Evolutionary conservation across 805 yeast genomes (phyloP).

Genomic region (Candida ortonii): DNA sequence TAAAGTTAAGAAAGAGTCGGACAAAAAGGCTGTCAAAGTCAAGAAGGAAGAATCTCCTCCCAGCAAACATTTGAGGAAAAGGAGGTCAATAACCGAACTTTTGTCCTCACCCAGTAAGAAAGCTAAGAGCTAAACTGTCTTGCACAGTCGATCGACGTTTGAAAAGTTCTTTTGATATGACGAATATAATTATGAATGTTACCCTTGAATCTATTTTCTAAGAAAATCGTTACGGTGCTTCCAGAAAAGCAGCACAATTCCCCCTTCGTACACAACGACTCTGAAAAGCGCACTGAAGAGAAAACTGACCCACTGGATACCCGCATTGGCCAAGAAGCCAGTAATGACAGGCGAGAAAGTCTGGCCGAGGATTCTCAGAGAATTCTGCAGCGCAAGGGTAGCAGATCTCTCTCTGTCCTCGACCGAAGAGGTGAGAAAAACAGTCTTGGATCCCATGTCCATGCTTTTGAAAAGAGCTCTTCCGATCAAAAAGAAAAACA

Average conservation of each 20-base stretch:
- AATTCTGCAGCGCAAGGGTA: conserved; percentile 44
- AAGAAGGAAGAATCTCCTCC: conserved; percentile 3
- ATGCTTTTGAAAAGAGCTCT: conserved; percentile 43
- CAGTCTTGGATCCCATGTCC: conserved; percentile 50
- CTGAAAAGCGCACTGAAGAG: conserved; percentile 41
- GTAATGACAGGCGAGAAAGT: conserved; percentile 42
- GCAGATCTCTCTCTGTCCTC: conserved; percentile 41
- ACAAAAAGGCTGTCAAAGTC: too few relatives aligned
- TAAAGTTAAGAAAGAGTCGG: background rate
- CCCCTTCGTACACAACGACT: conserved; percentile 38
- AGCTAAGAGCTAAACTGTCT: background rate
- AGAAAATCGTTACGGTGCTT: conserved; percentile 16
- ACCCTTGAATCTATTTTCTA: conserved; percentile 1
- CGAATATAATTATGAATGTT: background rate
- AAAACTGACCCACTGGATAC: conserved; percentile 42
- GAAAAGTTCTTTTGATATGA: background rate
- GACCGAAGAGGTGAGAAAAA: conserved; percentile 42
- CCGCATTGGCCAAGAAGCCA: conserved; percentile 37
- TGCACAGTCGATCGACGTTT: background rate
- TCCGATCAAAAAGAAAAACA: conserved; percentile 33
- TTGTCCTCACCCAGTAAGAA: conserved; percentile 2
- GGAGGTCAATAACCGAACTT: conserved; percentile 2
- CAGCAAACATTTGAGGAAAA: background rate
- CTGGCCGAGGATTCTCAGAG: conserved; percentile 41
- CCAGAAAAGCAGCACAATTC: conserved; percentile 35